Evolutionary conservation across 805 yeast species (phyloP).

Genomic region (Soucietia sequanensis): DNA sequence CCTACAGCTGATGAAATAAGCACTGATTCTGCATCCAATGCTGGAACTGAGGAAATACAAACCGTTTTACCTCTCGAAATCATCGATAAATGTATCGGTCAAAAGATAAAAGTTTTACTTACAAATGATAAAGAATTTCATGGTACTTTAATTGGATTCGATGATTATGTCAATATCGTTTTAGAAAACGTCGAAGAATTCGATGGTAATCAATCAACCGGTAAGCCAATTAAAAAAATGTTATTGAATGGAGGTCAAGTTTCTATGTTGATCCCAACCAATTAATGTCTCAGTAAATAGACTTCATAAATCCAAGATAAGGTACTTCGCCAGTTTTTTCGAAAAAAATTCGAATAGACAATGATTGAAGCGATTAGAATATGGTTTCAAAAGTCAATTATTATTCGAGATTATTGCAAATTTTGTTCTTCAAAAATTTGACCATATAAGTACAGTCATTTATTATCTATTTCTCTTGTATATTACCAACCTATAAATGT

Average conservation of each 20-base stretch:
- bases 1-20: background rate
- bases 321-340: too few relatives aligned
- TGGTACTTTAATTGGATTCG: constrained; percentile 91
- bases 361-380: too few relatives aligned
- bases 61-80: constrained; percentile 71
- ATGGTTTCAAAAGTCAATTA: too few relatives aligned
- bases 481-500: too few relatives aligned
- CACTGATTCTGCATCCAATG: background rate
- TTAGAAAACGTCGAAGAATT: constrained; percentile 74
- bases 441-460: too few relatives aligned
- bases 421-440: too few relatives aligned
- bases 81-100: constrained; percentile 84
- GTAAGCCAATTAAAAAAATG: constrained; percentile 53
- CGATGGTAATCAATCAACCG: constrained; percentile 43
- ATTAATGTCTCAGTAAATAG: too few relatives aligned
- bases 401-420: too few relatives aligned
- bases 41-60: constrained; percentile 4
- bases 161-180: constrained; percentile 91
- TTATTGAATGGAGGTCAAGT: constrained; percentile 70
- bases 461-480: too few relatives aligned
- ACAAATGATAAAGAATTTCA: constrained; percentile 66
- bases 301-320: too few relatives aligned
- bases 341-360: too few relatives aligned
- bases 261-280: constrained; percentile 56
- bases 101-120: constrained; percentile 71